phyloP scores from a whole-genome alignment of 768 basidiomycete species.

The Mycena maculata region DNA sequence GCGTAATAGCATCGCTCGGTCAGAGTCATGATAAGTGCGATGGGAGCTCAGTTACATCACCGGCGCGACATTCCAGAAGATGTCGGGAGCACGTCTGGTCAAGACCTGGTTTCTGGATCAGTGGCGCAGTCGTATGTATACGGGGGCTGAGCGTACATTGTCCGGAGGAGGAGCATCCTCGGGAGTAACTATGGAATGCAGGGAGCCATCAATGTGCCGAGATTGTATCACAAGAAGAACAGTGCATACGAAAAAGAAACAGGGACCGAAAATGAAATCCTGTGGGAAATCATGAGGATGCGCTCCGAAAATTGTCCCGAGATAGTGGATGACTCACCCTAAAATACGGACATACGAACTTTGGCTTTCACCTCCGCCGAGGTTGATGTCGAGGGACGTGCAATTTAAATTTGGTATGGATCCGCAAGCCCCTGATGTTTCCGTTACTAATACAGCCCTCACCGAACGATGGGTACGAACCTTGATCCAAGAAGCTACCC shows the following conservation, averaged over 20 bases:
- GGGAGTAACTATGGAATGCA: neutral
- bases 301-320: neutral
- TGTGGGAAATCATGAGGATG: neutral
- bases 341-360: neutral
- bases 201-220: slow-evolving; percentile 13
- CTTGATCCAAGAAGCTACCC: neutral
- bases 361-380: neutral
- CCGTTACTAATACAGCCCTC: too few relatives aligned
- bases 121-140: slow-evolving; percentile 10
- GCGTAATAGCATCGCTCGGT: slow-evolving; percentile 7
- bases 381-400: neutral
- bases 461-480: neutral
- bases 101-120: neutral
- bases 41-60: slow-evolving; percentile 21
- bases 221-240: slow-evolving; percentile 16
- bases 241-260: neutral
- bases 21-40: slow-evolving; percentile 21
- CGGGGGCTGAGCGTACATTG: neutral
- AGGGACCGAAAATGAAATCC: neutral
- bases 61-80: slow-evolving; percentile 17
- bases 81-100: neutral
- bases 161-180: neutral
- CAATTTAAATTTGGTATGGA: neutral
- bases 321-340: slow-evolving; percentile 1
- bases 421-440: neutral